phyloP scores from a whole-genome alignment of 2,329 filamentous ascomycete genomes.

The Exophiala xenobiotica region DNA sequence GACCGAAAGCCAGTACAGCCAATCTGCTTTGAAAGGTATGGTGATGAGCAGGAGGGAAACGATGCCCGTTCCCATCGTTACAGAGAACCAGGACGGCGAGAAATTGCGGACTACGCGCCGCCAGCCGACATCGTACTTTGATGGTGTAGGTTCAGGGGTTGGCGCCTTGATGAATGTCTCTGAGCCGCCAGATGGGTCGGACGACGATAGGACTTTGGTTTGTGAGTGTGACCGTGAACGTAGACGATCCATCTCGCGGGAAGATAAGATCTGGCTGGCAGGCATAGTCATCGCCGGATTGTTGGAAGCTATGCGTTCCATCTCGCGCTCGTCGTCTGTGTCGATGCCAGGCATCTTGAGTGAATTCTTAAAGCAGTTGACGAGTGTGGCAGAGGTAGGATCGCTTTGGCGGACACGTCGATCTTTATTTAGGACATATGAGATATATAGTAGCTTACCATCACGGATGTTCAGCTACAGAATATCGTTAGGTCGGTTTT shows the following conservation, averaged over 20 bases:
- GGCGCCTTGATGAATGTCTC: slow-evolving; percentile 1
- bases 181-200: slow-evolving; percentile 5
- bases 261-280: slow-evolving; percentile 14
- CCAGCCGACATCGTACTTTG: slow-evolving; percentile 42
- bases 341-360: not conserved
- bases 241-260: slow-evolving; percentile 5
- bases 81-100: slow-evolving; percentile 56
- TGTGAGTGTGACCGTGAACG: slow-evolving; percentile 9
- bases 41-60: slow-evolving; percentile 62
- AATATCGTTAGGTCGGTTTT: too few species aligned
- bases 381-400: not conserved
- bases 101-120: slow-evolving; percentile 41
- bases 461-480: too few species aligned
- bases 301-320: slow-evolving; percentile 27
- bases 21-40: slow-evolving; percentile 60
- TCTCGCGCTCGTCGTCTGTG: slow-evolving; percentile 17
- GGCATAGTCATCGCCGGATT: slow-evolving; percentile 30
- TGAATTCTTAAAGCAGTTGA: too few species aligned
- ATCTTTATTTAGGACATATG: too few species aligned
- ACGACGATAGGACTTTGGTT: not conserved
- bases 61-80: slow-evolving; percentile 68
- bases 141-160: not conserved
- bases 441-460: too few species aligned
- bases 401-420: not conserved
- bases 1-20: slow-evolving; percentile 60